phyloP scores from a whole-genome alignment of 805 yeast genomes.

The Cyberlindnera mycetangii region DNA sequence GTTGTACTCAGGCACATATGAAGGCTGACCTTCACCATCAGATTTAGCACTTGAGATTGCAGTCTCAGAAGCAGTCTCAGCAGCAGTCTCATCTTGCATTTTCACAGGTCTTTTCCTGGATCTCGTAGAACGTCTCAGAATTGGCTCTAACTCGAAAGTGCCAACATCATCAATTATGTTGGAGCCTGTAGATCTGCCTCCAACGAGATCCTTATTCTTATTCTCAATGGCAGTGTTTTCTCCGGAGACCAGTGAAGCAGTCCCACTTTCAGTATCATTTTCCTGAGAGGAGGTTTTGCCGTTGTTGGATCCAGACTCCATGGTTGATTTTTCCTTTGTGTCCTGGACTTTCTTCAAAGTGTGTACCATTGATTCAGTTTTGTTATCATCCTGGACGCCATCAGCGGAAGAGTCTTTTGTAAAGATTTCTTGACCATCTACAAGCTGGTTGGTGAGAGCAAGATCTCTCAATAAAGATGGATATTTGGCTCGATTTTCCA shows the following conservation, averaged over 20 bases:
- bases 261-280: too few relatives aligned
- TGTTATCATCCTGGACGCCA: too few relatives aligned
- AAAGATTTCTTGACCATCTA: conserved; percentile 11
- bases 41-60: neutral
- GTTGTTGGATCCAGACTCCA: too few relatives aligned
- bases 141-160: neutral
- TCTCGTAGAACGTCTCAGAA: neutral
- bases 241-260: too few relatives aligned
- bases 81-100: neutral
- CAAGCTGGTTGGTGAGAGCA: conserved; percentile 15
- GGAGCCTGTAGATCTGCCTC: neutral
- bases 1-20: neutral
- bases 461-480: conserved; percentile 10
- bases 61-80: neutral
- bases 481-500: conserved; percentile 17
- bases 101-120: neutral
- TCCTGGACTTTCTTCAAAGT: too few relatives aligned
- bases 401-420: too few relatives aligned
- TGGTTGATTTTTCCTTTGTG: too few relatives aligned
- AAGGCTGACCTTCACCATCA: conserved; percentile 1
- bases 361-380: too few relatives aligned
- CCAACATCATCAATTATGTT: neutral
- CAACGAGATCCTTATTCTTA: too few relatives aligned
- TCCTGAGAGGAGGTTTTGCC: too few relatives aligned
- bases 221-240: too few relatives aligned